Evolutionary conservation across 2,329 filamentous ascomycete genomes (phyloP), one percentile per base, ranked within the genome.

Genomic region (Clonostachys byssicola): DNA sequence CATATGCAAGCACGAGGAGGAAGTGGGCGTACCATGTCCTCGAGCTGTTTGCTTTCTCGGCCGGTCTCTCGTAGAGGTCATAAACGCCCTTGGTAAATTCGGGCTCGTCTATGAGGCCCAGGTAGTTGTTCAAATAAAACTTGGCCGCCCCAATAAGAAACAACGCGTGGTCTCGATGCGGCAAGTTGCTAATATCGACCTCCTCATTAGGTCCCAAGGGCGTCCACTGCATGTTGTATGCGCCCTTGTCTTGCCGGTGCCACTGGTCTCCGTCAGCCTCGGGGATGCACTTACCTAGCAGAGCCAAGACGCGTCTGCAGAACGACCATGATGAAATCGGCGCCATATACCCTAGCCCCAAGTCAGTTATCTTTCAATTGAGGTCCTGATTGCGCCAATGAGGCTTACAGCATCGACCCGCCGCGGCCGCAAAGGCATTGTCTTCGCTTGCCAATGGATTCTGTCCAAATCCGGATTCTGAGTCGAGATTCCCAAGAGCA

Each of bases 241-340:
- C 61, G 43, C 65, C 63, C 13, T 63, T 46, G 38, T 65, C 60
- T 52, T 59, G 61, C 14, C 61, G 61, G 43, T 62, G 60, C 14
- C 60, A 58, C 12, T 53, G 55, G 40, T 52, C 58, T 16, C 58
- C 60, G 1, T 14, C 36, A 3, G 60, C 56, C n/a, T 63, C 61
- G 1, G 62, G 60, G 6, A 63, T 54, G 36, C 57, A 56, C 44
- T 61, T 56, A 5, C 63, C 62, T 33, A 66, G 57, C 1, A 65
- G 49, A 17, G 57, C 57, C 8, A 66, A 46, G 3, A 66, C 63
- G 5, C 63, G 56, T 20, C 62, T 60, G 43, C 61, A 64, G 42
- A 66, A 65, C 5, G 63, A 64, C 63, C 63, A 66, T 18, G 62
- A 64, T 4, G 62, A 66, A 2, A 62, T 62, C 3, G 63, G 62